A percentile compares a stretch with the other conserved stretches of the same genome.
Evolutionary conservation across 768 basidiomycete genomes (phyloP).

Genomic region (Tylopilus vinaceipallidus): DNA sequence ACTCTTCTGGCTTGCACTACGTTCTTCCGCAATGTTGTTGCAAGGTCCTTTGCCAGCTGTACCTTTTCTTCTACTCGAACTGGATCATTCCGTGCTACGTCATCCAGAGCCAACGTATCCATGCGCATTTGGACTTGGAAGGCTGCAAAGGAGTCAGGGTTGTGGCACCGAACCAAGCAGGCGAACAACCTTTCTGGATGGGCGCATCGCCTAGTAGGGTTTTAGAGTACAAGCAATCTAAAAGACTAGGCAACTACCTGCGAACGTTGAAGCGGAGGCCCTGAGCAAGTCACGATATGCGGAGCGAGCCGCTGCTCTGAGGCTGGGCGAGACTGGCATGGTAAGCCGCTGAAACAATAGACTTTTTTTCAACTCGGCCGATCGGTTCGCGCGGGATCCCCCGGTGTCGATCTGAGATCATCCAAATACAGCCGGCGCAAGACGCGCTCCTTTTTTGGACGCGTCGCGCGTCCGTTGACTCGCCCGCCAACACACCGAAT

Average conservation of each 20-base stretch:
- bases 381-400: conserved; percentile 11
- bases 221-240: not conserved
- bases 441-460: conserved; percentile 41
- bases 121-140: conserved; percentile 67
- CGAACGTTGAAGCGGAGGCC: conserved; percentile 64
- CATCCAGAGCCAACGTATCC: conserved; percentile 44
- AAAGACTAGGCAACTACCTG: conserved; percentile 40
- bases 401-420: conserved; percentile 35
- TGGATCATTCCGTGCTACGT: conserved; percentile 42
- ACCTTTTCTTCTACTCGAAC: conserved; percentile 52
- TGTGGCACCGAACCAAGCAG: not conserved
- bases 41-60: conserved; percentile 66
- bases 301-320: conserved; percentile 66
- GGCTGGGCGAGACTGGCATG: conserved; percentile 55
- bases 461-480: conserved; percentile 28
- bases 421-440: conserved; percentile 34
- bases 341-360: not conserved
- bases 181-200: conserved; percentile 45
- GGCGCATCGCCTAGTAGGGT: conserved; percentile 49
- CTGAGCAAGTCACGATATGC: conserved; percentile 73
- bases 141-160: conserved; percentile 41
- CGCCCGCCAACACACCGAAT: conserved; percentile 29
- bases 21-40: conserved; percentile 72
- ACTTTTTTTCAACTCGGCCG: conserved; percentile 10
- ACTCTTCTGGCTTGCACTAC: conserved; percentile 76